Percentiles rank a stretch among this genome's conserved stretches.
phyloP scores from a whole-genome alignment of 371 early-diverging fungal genomes.

The Pancytospora epiphaga region DNA sequence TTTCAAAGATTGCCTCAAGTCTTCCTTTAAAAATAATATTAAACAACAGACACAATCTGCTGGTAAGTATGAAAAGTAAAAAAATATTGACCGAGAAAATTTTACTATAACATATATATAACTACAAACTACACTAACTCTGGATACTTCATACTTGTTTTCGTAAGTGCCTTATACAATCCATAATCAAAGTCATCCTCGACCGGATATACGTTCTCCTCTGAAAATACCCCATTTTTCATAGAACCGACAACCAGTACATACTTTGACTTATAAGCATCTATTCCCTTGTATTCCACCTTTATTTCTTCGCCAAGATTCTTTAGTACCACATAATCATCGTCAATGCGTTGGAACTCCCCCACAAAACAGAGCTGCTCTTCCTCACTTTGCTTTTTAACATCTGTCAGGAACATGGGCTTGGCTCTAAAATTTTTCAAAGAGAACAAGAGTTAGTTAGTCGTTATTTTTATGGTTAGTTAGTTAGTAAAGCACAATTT shows the following conservation, averaged over 20 bases:
- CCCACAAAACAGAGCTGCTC: conserved; percentile 27
- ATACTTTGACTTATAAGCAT: conserved; percentile 29
- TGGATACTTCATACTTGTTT: conserved; percentile 18
- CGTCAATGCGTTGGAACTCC: conserved; percentile 32
- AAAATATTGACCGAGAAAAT: too few relatives aligned
- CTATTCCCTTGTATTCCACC: conserved; percentile 36
- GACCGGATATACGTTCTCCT: conserved; percentile 17
- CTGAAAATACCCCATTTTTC: conserved; percentile 34
- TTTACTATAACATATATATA: too few relatives aligned
- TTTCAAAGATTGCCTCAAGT: too few relatives aligned
- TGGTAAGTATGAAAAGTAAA: too few relatives aligned
- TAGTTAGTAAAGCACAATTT: too few relatives aligned
- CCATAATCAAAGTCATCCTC: conserved; percentile 43
- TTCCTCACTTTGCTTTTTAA: conserved; percentile 6
- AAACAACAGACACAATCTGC: too few relatives aligned
- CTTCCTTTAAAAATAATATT: too few relatives aligned
- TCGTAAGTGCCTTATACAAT: conserved; percentile 19
- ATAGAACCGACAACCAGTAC: conserved; percentile 37
- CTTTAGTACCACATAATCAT: conserved; percentile 29
- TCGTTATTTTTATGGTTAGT: too few relatives aligned
- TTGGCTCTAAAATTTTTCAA: too few relatives aligned
- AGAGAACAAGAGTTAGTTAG: too few relatives aligned
- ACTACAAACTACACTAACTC: conserved; percentile 43
- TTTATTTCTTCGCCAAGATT: conserved; percentile 18
- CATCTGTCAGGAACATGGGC: conserved; percentile 18